These are phyloP conservation scores for Elsinoe arachidis DNA, from an alignment of 2,329 filamentous ascomycete species.

Conservation along the genomic window DNA sequence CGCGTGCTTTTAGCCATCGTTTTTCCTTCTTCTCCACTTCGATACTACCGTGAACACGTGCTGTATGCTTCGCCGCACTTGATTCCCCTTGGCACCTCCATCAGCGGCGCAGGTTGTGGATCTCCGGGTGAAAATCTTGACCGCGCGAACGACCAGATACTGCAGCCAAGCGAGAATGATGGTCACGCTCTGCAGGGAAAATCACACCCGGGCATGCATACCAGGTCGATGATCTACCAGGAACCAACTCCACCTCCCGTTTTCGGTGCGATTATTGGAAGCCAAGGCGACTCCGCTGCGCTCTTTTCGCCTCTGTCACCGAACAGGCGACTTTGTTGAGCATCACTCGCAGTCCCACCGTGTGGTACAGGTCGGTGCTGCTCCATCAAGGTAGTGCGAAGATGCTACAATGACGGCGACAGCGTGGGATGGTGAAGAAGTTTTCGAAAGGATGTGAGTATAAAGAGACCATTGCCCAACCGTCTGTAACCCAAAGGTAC, in stretches of 20 bases:
- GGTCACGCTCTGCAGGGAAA: neutral
- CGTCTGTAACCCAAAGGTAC: neutral
- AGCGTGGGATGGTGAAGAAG: neutral
- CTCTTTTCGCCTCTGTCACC: slow-evolving; percentile 3
- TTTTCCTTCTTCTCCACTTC: slow-evolving; percentile 3
- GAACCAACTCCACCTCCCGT: slow-evolving; percentile 9
- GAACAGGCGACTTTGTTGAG: neutral
- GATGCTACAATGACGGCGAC: neutral
- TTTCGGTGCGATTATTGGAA: slow-evolving; percentile 6
- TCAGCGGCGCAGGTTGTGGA: slow-evolving; percentile 5
- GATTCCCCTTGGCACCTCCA: neutral
- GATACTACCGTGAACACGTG: slow-evolving; percentile 3
- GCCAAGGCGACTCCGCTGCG: slow-evolving; percentile 8
- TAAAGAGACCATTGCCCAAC: neutral
- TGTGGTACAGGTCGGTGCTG: neutral
- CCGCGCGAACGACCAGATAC: neutral
- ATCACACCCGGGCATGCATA: neutral
- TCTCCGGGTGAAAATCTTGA: neutral
- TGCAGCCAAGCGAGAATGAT: neutral
- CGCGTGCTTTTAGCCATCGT: neutral
- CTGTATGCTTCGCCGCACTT: neutral
- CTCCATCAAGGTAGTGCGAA: slow-evolving; percentile 9
- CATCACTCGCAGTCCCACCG: neutral
- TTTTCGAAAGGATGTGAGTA: neutral
- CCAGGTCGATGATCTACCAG: slow-evolving; percentile 10